Conservation (phyloP, 345 rosid species). For the Draba incana region DNA sequence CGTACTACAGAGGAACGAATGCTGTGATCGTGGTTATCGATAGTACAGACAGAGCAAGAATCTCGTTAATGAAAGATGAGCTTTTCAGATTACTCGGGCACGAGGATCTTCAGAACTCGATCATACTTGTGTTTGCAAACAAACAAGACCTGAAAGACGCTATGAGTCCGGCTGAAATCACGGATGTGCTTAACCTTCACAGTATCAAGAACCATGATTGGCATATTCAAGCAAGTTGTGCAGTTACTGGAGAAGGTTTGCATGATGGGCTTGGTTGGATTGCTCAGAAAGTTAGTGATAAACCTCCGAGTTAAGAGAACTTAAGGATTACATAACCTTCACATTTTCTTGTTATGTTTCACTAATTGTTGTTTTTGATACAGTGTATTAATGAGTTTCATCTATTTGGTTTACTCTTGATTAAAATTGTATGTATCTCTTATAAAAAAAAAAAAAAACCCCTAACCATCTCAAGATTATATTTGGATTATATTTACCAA, state of each 20-base stretch:
- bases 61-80: conserved; percentile 83
- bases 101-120: conserved; percentile 70
- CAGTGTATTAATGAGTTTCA: conserved; percentile 14
- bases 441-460: not conserved
- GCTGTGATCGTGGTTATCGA: conserved; percentile 84
- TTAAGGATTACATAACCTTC: not conserved
- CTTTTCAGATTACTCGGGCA: conserved; percentile 75
- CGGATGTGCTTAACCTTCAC: conserved; percentile 85
- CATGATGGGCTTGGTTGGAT: conserved; percentile 93
- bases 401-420: not conserved
- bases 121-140: conserved; percentile 83
- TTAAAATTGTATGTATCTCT: not conserved
- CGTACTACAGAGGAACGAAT: conserved; percentile 90
- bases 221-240: conserved; percentile 96
- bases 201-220: conserved; percentile 92
- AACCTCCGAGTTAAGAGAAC: conserved; percentile 51
- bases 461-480: not conserved
- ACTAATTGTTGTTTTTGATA: not conserved
- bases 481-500: too few relatives aligned
- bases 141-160: conserved; percentile 93
- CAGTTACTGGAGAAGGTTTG: conserved; percentile 83
- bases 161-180: conserved; percentile 84
- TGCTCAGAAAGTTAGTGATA: conserved; percentile 83
- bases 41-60: conserved; percentile 87
- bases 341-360: not conserved